phyloP scores from a whole-genome alignment of 305 asterid species.

The Vinca major region DNA sequence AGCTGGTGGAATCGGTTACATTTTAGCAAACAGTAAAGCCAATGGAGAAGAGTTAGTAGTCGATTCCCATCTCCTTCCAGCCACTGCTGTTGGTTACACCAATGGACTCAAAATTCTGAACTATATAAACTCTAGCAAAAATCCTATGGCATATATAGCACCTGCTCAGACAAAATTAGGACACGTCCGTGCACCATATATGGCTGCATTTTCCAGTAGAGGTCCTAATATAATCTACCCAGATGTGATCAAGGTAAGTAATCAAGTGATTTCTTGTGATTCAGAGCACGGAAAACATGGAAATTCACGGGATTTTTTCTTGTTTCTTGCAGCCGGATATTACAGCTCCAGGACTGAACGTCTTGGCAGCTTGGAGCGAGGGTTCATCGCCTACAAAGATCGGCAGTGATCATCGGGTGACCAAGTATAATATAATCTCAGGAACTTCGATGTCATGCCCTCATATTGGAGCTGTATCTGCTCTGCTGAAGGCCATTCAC shows the following conservation, averaged over 20 bases:
- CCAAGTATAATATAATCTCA: conserved; percentile 60
- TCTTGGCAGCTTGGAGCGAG: conserved; percentile 91
- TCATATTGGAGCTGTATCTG: too few species aligned
- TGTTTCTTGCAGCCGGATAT: conserved; percentile 59
- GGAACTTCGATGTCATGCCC: too few species aligned
- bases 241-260: conserved; percentile 63
- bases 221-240: conserved; percentile 70
- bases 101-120: conserved; percentile 35
- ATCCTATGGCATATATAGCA: conserved; percentile 38
- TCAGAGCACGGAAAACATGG: too few species aligned
- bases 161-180: conserved; percentile 40
- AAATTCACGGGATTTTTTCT: not conserved
- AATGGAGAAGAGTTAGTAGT: conserved; percentile 51
- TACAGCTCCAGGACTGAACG: conserved; percentile 76
- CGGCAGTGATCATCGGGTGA: conserved; percentile 41
- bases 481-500: too few species aligned
- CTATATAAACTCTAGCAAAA: conserved; percentile 41
- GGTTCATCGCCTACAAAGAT: conserved; percentile 60
- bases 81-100: conserved; percentile 51
- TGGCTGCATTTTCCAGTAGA: conserved; percentile 76
- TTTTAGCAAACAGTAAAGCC: conserved; percentile 52
- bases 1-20: conserved; percentile 73
- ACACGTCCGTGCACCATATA: conserved; percentile 61
- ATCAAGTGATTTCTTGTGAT: not conserved
- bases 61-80: conserved; percentile 83